A percentile compares a stretch with the other conserved stretches of the same genome.
phyloP scores from a whole-genome alignment of 2,329 filamentous ascomycete species.

The Epichloe hybrida region DNA sequence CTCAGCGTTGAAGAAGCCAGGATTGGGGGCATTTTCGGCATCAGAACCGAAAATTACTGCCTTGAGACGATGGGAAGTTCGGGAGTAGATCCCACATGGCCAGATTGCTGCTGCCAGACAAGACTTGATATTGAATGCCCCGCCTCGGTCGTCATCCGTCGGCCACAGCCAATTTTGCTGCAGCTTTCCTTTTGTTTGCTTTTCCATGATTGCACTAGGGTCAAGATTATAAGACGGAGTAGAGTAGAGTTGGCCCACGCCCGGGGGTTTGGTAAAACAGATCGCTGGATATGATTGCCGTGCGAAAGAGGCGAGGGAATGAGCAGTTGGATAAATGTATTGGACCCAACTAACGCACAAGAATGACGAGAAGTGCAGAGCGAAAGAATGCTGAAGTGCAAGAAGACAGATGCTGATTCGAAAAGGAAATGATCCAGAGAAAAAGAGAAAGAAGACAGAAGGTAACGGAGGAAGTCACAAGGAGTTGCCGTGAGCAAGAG shows the following conservation, averaged over 20 bases:
- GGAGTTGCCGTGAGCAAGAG: not conserved
- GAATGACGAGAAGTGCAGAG: not conserved
- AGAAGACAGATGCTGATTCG: not conserved
- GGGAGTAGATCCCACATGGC: slow-evolving; percentile 16
- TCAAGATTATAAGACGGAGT: slow-evolving; percentile 5
- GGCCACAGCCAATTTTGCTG: slow-evolving; percentile 10
- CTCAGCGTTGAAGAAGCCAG: slow-evolving; percentile 10
- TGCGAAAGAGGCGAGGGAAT: not conserved
- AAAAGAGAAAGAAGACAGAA: not conserved
- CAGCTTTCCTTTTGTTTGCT: slow-evolving; percentile 4
- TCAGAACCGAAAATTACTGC: slow-evolving; percentile 11
- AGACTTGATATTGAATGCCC: slow-evolving; percentile 1
- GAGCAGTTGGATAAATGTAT: not conserved
- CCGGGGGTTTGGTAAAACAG: slow-evolving; percentile 3
- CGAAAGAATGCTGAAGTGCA: not conserved
- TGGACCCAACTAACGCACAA: not conserved
- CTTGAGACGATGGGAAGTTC: slow-evolving; percentile 12
- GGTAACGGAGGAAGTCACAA: not conserved
- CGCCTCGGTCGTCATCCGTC: not conserved
- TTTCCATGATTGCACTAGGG: slow-evolving; percentile 11
- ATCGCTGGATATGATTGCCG: not conserved
- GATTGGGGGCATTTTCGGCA: slow-evolving; percentile 6
- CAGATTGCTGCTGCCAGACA: slow-evolving; percentile 8
- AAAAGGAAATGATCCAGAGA: not conserved
- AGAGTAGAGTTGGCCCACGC: slow-evolving; percentile 6